Evolutionary conservation across 306 rosid species (phyloP).

Genomic region (Cicer arietinum): DNA sequence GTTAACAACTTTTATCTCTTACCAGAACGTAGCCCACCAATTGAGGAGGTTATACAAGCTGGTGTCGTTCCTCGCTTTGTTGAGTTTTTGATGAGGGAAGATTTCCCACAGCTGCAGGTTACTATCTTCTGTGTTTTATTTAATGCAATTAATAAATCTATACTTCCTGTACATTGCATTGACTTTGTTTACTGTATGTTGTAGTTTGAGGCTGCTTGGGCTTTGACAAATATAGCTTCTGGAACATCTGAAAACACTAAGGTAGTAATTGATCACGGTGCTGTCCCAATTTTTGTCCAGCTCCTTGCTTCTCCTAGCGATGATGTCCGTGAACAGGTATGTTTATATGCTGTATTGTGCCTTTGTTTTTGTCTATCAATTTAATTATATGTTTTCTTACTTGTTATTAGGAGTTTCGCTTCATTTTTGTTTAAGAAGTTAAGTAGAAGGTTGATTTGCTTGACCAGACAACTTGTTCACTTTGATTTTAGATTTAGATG

Average conservation of each 20-base stretch:
- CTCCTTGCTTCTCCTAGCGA: constrained; percentile 89
- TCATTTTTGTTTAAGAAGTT: background rate
- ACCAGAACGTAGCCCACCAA: constrained; percentile 90
- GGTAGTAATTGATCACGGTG: constrained; percentile 88
- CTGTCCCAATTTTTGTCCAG: constrained; percentile 86
- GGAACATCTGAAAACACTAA: constrained; percentile 94
- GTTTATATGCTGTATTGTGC: background rate
- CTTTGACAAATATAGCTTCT: constrained; percentile 89
- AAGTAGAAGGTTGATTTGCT: background rate
- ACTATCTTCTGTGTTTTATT: constrained; percentile 6
- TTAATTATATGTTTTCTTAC: constrained; percentile 45
- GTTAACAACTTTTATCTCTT: constrained; percentile 15
- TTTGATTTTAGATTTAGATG: constrained; percentile 35
- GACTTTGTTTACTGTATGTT: constrained; percentile 32
- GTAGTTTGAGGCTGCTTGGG: constrained; percentile 99
- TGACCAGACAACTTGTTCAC: background rate
- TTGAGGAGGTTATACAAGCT: constrained; percentile 89
- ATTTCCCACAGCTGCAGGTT: constrained; percentile 88
- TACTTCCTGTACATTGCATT: background rate
- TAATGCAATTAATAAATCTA: background rate
- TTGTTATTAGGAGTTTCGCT: background rate
- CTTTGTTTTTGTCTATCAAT: background rate
- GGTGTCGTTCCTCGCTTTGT: constrained; percentile 95
- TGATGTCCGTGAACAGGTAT: constrained; percentile 92
- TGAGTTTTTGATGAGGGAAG: constrained; percentile 84